Base-by-base conservation (phyloP, 192 early-diverging fungal genomes). In the Radiomyces spectabilis region DNA sequence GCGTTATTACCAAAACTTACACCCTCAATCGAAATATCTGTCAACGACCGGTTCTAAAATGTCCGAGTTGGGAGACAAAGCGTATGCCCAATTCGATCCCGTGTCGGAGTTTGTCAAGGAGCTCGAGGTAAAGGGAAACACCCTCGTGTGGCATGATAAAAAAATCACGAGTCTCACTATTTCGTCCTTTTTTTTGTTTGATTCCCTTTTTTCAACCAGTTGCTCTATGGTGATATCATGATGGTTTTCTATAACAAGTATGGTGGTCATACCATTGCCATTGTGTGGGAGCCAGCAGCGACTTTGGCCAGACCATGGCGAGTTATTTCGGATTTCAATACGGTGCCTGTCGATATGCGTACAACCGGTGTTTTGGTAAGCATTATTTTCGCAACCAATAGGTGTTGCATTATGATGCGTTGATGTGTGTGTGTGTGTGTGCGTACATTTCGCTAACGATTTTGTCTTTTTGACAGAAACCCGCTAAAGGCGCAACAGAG, bases 21-120 rank as follows among this genome's bases (percentile, higher is more conserved):
- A 75, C 52, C 71, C 82, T 41, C 66, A 88, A 57, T 42, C 65
- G 5, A 47, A 74, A 51, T 53, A 77, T 64, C 41, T 51, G 37
- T 60, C 65, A 5, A 72, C 64, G 30, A 59, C 66, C 3, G 71
- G 79, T 42, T 54, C 68, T 19, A 55, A 73, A 58, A 56, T 75
- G 55, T 65, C 70, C 49, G 73, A 66, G 9, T 75, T 81, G 58
- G 74, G 77, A 18, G 76, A 85, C 26, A 65, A 83, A 45, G 69
- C 78, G 2, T 68, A 88, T 55, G 73, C 86, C 33, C 73, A 76
- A 33, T 86, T 93, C 59, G 88, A 97, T 55, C 86, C 91, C 8
- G 86, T 85, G 1, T 61, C 74, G 9, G 57, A 68, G 38, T 89
- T 82, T 53, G 55, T 94, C 5, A 59, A 74, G 16, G 91, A 95